These are phyloP conservation scores for Phaeotremella skinneri DNA, from an alignment of 768 basidiomycete genomes.

Conservation along the genomic window DNA sequence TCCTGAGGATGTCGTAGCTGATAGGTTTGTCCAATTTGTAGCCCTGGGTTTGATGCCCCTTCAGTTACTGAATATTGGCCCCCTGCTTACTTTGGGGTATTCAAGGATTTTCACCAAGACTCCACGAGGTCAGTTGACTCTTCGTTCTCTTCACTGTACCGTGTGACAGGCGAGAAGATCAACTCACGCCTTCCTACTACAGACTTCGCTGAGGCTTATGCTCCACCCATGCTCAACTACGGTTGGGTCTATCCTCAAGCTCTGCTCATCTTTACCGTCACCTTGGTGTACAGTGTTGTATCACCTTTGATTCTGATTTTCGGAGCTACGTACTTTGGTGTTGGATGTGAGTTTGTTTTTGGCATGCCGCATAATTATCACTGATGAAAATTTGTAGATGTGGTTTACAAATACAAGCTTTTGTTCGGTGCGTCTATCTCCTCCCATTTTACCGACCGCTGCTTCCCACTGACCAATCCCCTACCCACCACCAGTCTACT, in stretches of 20 bases:
- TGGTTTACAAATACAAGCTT: conserved; percentile 98
- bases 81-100: conserved; percentile 75
- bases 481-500: conserved; percentile 90
- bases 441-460: not conserved
- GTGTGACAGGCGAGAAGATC: not conserved
- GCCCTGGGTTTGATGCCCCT: conserved; percentile 93
- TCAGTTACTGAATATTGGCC: conserved; percentile 86
- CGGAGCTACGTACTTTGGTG: conserved; percentile 93
- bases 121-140: conserved; percentile 67
- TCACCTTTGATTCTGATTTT: conserved; percentile 94
- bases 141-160: not conserved
- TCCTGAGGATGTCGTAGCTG: not conserved
- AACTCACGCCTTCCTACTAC: conserved; percentile 12
- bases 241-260: conserved; percentile 96
- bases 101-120: conserved; percentile 79
- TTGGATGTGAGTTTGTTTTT: conserved; percentile 58
- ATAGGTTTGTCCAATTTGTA: conserved; percentile 38
- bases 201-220: conserved; percentile 96
- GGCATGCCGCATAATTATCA: not conserved
- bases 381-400: conserved; percentile 52
- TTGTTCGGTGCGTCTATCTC: conserved; percentile 69
- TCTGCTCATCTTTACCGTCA: conserved; percentile 92
- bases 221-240: conserved; percentile 97
- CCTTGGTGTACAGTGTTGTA: conserved; percentile 89
- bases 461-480: conserved; percentile 8